A percentile compares a stretch with the other conserved stretches of the same genome.
Evolutionary conservation across 2,329 filamentous ascomycete genomes (phyloP).

Genomic region (Colletotrichum noveboracense): DNA sequence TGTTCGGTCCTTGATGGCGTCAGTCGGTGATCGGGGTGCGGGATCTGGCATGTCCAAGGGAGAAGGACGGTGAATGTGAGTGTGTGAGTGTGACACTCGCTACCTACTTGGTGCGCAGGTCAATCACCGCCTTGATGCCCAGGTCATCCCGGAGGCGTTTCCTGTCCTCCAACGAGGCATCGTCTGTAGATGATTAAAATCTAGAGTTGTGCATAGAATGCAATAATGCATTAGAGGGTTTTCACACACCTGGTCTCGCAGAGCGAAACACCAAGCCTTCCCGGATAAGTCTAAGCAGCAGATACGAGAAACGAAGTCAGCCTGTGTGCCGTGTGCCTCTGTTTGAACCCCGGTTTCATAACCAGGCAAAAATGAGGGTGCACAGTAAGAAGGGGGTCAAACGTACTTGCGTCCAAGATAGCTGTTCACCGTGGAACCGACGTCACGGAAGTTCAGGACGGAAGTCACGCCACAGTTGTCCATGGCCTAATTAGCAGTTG

Average conservation of each 20-base stretch:
- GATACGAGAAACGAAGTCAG: neutral
- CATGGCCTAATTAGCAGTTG: neutral
- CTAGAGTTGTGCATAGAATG: neutral
- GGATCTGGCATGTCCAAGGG: neutral
- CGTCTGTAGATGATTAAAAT: constrained; percentile 53
- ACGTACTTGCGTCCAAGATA: constrained; percentile 60
- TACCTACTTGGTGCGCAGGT: constrained; percentile 75
- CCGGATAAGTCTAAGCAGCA: constrained; percentile 49
- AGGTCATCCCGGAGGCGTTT: constrained; percentile 62
- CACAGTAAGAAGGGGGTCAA: neutral
- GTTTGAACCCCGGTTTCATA: neutral
- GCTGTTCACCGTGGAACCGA: constrained; percentile 70
- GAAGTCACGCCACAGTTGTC: constrained; percentile 16
- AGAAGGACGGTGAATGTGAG: neutral
- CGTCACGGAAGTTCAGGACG: constrained; percentile 79
- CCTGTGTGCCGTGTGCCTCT: neutral
- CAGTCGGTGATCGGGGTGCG: neutral
- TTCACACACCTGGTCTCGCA: constrained; percentile 60
- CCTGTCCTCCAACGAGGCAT: constrained; percentile 72
- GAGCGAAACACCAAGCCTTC: constrained; percentile 73
- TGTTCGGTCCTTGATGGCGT: constrained; percentile 68
- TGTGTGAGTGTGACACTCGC: neutral
- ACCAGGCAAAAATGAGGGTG: neutral
- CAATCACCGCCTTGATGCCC: constrained; percentile 75
- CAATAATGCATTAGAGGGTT: neutral